Percentiles rank a stretch among this genome's conserved stretches.
Evolutionary conservation across 2,329 filamentous ascomycete species (phyloP).

Genomic region (Phaeosphaeria sp.): DNA sequence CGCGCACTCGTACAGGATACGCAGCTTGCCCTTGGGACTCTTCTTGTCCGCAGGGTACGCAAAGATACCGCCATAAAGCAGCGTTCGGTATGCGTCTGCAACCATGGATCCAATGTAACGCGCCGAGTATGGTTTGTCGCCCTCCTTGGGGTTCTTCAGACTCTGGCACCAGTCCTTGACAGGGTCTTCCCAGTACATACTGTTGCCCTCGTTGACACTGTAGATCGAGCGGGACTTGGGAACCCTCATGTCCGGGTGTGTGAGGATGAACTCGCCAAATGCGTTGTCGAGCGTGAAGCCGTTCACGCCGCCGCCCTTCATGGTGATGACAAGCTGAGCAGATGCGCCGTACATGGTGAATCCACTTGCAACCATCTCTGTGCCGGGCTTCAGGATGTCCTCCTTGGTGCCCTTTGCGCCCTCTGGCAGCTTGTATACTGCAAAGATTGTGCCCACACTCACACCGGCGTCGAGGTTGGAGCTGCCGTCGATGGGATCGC

Average conservation of each 20-base stretch:
- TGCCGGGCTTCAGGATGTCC: constrained; percentile 87
- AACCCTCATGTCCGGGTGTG: constrained; percentile 91
- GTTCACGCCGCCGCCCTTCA: constrained; percentile 90
- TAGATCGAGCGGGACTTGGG: constrained; percentile 86
- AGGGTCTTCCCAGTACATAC: constrained; percentile 90
- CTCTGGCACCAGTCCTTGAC: constrained; percentile 89
- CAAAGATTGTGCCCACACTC: constrained; percentile 97
- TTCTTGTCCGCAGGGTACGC: constrained; percentile 98
- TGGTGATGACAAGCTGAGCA: constrained; percentile 94
- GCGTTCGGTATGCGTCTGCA: constrained; percentile 93
- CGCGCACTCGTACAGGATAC: constrained; percentile 97
- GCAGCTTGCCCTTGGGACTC: constrained; percentile 96
- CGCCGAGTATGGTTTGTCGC: constrained; percentile 89
- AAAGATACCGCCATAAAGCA: constrained; percentile 96
- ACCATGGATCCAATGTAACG: constrained; percentile 99
- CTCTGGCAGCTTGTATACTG: constrained; percentile 86
- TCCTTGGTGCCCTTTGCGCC: constrained; percentile 76
- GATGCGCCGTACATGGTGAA: constrained; percentile 99
- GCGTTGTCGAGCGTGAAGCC: constrained; percentile 98
- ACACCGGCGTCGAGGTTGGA: constrained; percentile 98
- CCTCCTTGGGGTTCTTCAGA: constrained; percentile 78
- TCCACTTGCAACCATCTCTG: constrained; percentile 90
- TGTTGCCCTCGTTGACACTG: constrained; percentile 99
- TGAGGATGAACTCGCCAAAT: constrained; percentile 97
- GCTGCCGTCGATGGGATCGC: constrained; percentile 96